A percentile compares a stretch with the other conserved stretches of the same genome.
Conservation (phyloP, 2,329 filamentous ascomycete species). For the Exserohilum rostratum region DNA sequence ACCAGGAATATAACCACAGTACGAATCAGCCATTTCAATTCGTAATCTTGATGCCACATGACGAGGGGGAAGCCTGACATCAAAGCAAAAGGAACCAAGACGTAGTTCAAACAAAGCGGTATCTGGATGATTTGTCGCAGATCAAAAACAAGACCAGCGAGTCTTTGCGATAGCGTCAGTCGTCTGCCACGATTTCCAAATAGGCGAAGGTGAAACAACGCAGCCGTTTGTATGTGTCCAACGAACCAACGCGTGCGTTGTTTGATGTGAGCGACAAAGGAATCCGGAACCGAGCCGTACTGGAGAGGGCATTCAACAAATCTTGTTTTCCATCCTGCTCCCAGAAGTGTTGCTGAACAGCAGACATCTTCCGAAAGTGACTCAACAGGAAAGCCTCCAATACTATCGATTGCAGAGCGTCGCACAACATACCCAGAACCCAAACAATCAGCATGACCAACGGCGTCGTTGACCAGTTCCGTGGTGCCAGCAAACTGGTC, state of each 20-base stretch:
- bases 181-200: background rate
- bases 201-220: background rate
- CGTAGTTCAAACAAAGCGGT: background rate
- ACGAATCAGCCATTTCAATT: background rate
- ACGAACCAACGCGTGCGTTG: background rate
- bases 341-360: constrained; percentile 37
- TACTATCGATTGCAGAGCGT: constrained; percentile 64
- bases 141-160: background rate
- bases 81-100: background rate
- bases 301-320: background rate
- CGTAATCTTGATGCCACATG: background rate
- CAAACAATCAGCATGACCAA: constrained; percentile 66
- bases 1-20: background rate
- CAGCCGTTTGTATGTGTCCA: background rate
- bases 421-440: constrained; percentile 67
- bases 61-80: background rate
- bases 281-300: background rate
- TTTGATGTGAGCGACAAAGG: background rate
- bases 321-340: background rate
- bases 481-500: constrained; percentile 64
- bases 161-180: background rate
- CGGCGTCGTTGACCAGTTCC: constrained; percentile 54
- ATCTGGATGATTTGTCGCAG: background rate
- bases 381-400: constrained; percentile 66
- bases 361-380: constrained; percentile 67